phyloP scores from a whole-genome alignment of 768 basidiomycete species.

The Grammothele lineata region DNA sequence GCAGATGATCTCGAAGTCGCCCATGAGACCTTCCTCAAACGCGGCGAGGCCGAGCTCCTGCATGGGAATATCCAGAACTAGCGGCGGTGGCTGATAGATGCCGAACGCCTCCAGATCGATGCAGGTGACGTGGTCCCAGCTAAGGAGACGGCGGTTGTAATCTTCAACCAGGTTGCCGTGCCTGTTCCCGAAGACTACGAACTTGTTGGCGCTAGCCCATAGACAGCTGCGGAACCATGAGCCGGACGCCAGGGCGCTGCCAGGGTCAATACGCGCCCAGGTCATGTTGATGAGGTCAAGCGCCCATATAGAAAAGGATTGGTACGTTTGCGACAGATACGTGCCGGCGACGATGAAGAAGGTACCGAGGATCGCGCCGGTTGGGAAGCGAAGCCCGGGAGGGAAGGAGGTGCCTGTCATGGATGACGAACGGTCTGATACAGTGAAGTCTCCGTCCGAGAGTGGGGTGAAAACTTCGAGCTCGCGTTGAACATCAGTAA shows the following conservation, averaged over 20 bases:
- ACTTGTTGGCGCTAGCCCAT: constrained; percentile 81
- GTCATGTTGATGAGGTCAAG: constrained; percentile 79
- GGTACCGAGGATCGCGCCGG: constrained; percentile 86
- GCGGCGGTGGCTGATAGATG: constrained; percentile 83
- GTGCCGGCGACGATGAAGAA: constrained; percentile 94
- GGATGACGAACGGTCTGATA: constrained; percentile 72
- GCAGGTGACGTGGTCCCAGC: constrained; percentile 89
- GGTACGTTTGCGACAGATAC: constrained; percentile 90
- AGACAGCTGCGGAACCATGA: constrained; percentile 94
- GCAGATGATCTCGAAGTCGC: constrained; percentile 91
- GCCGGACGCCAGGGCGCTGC: constrained; percentile 77
- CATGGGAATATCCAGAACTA: constrained; percentile 62
- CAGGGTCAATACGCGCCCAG: constrained; percentile 88
- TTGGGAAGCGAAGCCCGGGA: constrained; percentile 94
- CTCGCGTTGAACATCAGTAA: constrained; percentile 93
- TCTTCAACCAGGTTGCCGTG: constrained; percentile 87
- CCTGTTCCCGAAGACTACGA: constrained; percentile 88
- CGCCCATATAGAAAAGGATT: constrained; percentile 96
- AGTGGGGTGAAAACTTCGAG: constrained; percentile 87
- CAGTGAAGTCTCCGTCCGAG: constrained; percentile 68
- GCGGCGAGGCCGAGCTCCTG: constrained; percentile 83
- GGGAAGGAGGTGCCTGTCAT: constrained; percentile 85
- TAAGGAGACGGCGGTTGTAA: constrained; percentile 85
- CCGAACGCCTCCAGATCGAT: constrained; percentile 94
- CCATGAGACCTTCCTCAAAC: constrained; percentile 73